phyloP scores from a whole-genome alignment of 306 rosid species.

The Castanospermum australe region DNA sequence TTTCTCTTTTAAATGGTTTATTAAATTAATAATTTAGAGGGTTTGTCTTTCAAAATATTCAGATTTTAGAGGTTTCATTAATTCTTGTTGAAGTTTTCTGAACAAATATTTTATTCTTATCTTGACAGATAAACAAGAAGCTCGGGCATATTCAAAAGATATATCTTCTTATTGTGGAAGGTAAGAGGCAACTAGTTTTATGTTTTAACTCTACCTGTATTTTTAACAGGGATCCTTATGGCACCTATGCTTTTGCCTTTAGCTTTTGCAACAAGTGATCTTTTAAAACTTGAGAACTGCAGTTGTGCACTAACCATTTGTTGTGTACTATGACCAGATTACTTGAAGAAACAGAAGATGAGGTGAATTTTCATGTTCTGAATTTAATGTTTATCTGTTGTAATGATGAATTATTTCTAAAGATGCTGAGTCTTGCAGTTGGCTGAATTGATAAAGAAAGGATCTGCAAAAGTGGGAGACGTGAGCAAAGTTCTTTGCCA shows the following conservation, averaged over 20 bases:
- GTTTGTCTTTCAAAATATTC: too few relatives aligned
- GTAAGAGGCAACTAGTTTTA: constrained; percentile 38
- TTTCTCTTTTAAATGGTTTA: background rate
- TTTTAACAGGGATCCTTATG: background rate
- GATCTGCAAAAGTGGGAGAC: constrained; percentile 69
- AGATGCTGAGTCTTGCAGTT: constrained; percentile 50
- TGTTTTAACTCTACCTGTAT: constrained; percentile 1
- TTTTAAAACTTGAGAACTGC: constrained; percentile 9
- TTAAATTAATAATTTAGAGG: background rate
- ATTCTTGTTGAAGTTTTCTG: background rate
- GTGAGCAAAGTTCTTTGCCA: constrained; percentile 89
- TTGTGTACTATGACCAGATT: constrained; percentile 58
- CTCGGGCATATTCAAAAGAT: constrained; percentile 80
- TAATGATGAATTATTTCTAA: background rate
- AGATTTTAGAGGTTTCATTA: background rate
- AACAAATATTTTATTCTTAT: constrained; percentile 14
- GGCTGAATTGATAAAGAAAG: constrained; percentile 78
- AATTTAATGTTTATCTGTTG: constrained; percentile 18
- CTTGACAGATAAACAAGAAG: constrained; percentile 80
- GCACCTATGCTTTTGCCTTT: constrained; percentile 13
- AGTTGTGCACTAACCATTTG: constrained; percentile 41
- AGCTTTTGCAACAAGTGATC: constrained; percentile 20
- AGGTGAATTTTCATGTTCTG: constrained; percentile 49
- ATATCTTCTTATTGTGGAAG: constrained; percentile 89
- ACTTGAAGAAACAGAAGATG: constrained; percentile 92